These are phyloP conservation scores for Austroboletus eburneus DNA, from an alignment of 768 basidiomycete genomes.

Conservation along the genomic window DNA sequence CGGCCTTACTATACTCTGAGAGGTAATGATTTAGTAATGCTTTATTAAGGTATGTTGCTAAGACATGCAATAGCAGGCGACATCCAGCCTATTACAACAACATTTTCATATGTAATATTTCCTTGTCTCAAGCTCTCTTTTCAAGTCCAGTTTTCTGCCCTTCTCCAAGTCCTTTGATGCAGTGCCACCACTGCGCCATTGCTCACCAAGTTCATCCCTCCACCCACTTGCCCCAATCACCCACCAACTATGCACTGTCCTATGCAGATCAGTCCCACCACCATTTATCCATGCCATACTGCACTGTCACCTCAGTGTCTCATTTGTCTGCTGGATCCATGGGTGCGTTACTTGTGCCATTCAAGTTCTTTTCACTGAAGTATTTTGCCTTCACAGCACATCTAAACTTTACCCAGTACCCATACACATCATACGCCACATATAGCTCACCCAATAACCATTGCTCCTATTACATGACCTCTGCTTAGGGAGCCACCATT, in stretches of 20 bases:
- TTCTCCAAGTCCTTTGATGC: too few species aligned
- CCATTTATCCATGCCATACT: too few species aligned
- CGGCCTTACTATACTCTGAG: too few species aligned
- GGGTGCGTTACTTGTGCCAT: conserved; percentile 21
- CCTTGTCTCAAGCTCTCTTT: conserved; percentile 10
- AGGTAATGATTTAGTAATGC: conserved; percentile 37
- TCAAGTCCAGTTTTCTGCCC: too few species aligned
- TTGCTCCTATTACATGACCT: conserved; percentile 23
- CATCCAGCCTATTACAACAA: conserved; percentile 31
- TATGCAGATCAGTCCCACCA: too few species aligned
- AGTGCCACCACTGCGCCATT: too few species aligned
- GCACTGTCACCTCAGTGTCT: conserved; percentile 20
- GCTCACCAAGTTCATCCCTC: too few species aligned
- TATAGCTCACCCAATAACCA: conserved; percentile 15
- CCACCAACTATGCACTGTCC: too few species aligned
- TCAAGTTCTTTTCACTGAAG: conserved; percentile 9
- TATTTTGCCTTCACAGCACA: conserved; percentile 15
- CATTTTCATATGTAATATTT: conserved; percentile 32
- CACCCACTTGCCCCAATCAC: too few species aligned
- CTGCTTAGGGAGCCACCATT: conserved; percentile 12
- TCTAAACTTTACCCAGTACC: conserved; percentile 14
- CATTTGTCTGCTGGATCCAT: conserved; percentile 21
- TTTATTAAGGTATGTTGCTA: conserved; percentile 38
- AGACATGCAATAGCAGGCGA: conserved; percentile 34
- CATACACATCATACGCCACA: conserved; percentile 20